Conservation (phyloP, 129 eudicot genomes). For the Chrysanthemum seticuspe region DNA sequence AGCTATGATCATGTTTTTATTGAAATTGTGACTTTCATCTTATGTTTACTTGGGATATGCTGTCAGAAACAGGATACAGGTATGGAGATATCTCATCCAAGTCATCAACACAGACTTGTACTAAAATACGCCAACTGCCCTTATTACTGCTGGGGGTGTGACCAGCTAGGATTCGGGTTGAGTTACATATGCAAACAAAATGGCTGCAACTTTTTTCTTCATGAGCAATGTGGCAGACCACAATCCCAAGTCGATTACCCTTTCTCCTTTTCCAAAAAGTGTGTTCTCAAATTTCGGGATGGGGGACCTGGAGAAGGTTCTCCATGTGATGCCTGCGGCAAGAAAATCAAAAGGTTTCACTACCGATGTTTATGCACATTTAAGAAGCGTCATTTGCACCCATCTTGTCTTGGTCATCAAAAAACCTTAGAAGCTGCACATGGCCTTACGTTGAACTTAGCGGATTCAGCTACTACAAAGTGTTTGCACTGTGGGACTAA, state of each 20-base stretch:
- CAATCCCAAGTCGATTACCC: not conserved
- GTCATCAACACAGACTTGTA: slow-evolving; percentile 23
- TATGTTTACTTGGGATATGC: not conserved
- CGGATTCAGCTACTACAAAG: slow-evolving; percentile 12
- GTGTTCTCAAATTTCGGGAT: slow-evolving; percentile 8
- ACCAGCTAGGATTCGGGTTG: slow-evolving; percentile 26
- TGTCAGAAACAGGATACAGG: not conserved
- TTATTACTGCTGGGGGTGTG: slow-evolving; percentile 28
- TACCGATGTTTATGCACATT: slow-evolving; percentile 21
- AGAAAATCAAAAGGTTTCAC: slow-evolving; percentile 20
- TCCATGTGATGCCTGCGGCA: slow-evolving; percentile 28
- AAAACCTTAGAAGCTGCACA: slow-evolving; percentile 2
- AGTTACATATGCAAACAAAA: slow-evolving; percentile 10
- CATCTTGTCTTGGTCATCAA: slow-evolving; percentile 11
- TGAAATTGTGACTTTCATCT: not conserved
- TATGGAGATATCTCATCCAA: slow-evolving; percentile 17
- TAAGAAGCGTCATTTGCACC: slow-evolving; percentile 23
- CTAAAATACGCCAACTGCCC: slow-evolving; percentile 11
- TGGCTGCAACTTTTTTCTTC: slow-evolving; percentile 31
- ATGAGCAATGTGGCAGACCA: slow-evolving; percentile 13
- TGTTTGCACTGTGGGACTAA: slow-evolving; percentile 31
- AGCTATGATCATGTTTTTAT: not conserved
- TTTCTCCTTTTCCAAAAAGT: slow-evolving; percentile 10
- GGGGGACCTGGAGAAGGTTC: slow-evolving; percentile 14
- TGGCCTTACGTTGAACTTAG: slow-evolving; percentile 16